These are phyloP conservation scores for Colletotrichum horii DNA, from an alignment of 2,329 filamentous ascomycete genomes.

Conservation along the genomic window DNA sequence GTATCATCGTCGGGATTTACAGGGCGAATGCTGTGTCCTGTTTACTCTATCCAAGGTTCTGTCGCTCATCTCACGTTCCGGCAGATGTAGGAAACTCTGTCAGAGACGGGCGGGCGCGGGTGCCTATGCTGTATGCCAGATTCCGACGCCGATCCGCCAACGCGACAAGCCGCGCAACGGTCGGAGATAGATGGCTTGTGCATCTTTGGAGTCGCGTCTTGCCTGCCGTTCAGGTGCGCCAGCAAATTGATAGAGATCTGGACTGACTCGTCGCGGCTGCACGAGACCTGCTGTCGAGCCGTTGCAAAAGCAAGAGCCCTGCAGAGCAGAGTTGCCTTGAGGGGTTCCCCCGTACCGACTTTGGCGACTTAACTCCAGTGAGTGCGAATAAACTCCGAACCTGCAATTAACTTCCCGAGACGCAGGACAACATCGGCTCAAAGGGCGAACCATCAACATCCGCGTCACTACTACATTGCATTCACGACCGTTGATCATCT, in stretches of 20 bases:
- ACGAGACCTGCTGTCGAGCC: not conserved
- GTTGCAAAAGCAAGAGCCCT: not conserved
- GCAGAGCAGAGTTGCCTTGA: not conserved
- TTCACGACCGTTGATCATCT: not conserved
- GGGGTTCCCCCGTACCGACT: not conserved
- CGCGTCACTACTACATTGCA: not conserved
- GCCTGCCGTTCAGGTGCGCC: not conserved
- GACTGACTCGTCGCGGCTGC: not conserved
- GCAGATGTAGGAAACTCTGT: not conserved
- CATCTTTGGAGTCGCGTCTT: not conserved
- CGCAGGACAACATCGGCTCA: not conserved
- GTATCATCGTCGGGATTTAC: slow-evolving; percentile 1
- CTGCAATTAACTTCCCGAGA: not conserved
- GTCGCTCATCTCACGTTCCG: not conserved
- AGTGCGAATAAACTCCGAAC: not conserved
- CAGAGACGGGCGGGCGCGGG: not conserved
- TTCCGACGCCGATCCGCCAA: not conserved
- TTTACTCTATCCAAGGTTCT: not conserved
- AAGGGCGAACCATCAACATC: not conserved
- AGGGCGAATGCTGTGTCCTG: not conserved
- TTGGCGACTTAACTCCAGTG: not conserved
- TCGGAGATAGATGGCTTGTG: not conserved
- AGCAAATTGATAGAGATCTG: not conserved
- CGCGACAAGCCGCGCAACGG: not conserved
- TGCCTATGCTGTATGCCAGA: not conserved